Percentiles rank a stretch among this genome's conserved stretches.
Evolutionary conservation across 2,329 filamentous ascomycete genomes (phyloP).

Genomic region (Apiospora rasikravindrae): DNA sequence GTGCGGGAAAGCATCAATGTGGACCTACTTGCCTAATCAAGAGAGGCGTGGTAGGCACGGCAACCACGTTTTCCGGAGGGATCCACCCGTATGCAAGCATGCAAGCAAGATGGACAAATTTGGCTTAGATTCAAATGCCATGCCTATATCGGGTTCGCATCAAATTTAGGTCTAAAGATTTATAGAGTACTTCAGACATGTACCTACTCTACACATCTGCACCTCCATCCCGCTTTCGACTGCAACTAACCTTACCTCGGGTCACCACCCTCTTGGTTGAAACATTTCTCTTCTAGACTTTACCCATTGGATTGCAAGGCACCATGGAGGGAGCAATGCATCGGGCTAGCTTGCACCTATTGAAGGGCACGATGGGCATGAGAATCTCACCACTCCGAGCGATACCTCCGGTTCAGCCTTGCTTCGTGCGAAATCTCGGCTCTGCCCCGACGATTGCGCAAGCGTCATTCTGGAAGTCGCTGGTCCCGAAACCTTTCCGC

Average conservation of each 20-base stretch:
- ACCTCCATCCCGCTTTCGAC: background rate
- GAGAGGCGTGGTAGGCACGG: background rate
- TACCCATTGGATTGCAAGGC: background rate
- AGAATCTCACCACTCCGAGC: conserved; percentile 15
- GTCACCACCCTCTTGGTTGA: background rate
- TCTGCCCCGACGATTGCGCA: conserved; percentile 59
- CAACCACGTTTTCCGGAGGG: background rate
- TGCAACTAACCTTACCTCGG: background rate
- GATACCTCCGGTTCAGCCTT: conserved; percentile 22
- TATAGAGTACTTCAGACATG: background rate
- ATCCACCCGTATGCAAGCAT: background rate
- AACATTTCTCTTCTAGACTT: background rate
- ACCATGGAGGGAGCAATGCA: conserved; percentile 29
- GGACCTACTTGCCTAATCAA: background rate
- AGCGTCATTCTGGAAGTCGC: conserved; percentile 69
- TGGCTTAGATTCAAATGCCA: background rate
- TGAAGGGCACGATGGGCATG: conserved; percentile 14
- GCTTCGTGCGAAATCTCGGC: conserved; percentile 34
- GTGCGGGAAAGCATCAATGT: background rate
- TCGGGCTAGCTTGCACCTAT: background rate
- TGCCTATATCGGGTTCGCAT: background rate
- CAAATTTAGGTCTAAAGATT: background rate
- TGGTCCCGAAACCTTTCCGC: conserved; percentile 73
- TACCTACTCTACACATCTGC: background rate
- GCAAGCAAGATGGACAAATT: background rate